A percentile compares a stretch with the other conserved stretches of the same genome.
Conservation (phyloP, 2,329 filamentous ascomycete species). For the Cercospora zeina region DNA sequence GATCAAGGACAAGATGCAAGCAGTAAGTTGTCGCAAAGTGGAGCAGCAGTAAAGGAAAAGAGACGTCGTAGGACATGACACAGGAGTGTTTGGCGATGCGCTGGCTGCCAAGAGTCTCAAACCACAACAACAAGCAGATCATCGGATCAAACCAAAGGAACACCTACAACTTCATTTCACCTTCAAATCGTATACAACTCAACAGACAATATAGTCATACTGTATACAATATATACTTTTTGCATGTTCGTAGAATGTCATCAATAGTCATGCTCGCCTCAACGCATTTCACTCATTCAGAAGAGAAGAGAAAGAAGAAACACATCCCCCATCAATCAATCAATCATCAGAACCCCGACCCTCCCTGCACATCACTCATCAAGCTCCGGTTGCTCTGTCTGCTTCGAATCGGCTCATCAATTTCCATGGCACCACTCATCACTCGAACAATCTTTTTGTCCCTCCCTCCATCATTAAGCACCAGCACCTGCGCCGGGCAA, state of each 20-base stretch:
- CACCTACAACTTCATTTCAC: not conserved
- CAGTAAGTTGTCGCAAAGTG: not conserved
- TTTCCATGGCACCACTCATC: constrained; percentile 54
- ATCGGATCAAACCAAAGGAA: no score
- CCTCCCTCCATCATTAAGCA: constrained; percentile 49
- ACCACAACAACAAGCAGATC: not conserved
- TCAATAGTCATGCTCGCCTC: constrained; percentile 11
- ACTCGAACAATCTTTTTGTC: constrained; percentile 53
- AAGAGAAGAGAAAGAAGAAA: not conserved
- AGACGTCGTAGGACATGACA: not conserved
- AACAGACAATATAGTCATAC: constrained; percentile 5
- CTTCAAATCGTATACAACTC: not conserved
- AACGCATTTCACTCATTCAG: constrained; percentile 11
- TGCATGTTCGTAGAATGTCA: constrained; percentile 12
- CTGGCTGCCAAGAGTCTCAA: not conserved
- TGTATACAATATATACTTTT: constrained; percentile 16
- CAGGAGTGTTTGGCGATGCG: not conserved
- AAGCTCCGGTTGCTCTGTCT: constrained; percentile 35
- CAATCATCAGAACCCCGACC: constrained; percentile 27
- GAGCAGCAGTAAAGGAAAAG: not conserved
- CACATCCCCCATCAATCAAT: not conserved
- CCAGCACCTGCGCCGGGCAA: constrained; percentile 88
- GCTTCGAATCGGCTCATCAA: constrained; percentile 40
- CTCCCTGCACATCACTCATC: constrained; percentile 34
- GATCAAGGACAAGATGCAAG: no score